Evolutionary conservation across 805 yeast species (phyloP).

Genomic region (Suhomyces faveliae): DNA sequence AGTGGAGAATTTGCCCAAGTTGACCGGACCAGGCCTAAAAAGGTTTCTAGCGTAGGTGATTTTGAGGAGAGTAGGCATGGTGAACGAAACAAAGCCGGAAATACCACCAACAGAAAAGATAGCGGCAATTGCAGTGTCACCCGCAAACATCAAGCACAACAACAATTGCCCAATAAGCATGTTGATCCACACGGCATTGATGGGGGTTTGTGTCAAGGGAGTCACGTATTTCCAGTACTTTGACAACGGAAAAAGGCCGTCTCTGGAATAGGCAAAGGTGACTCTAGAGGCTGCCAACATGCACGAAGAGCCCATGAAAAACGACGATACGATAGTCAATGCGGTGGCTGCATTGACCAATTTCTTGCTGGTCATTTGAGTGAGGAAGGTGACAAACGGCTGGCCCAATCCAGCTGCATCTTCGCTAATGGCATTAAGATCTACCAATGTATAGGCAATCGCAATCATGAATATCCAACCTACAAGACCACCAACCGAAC

Average conservation of each 20-base stretch:
- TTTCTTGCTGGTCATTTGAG: slow-evolving; percentile 45
- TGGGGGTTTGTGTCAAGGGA: slow-evolving; percentile 55
- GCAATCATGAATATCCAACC: slow-evolving; percentile 60
- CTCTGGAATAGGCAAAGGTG: slow-evolving; percentile 66
- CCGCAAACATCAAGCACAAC: slow-evolving; percentile 58
- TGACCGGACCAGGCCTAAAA: slow-evolving; percentile 67
- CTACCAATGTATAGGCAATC: slow-evolving; percentile 59
- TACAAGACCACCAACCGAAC: slow-evolving; percentile 51
- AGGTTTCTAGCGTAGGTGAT: slow-evolving; percentile 51
- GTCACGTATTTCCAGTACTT: slow-evolving; percentile 49
- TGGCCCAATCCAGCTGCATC: slow-evolving; percentile 54
- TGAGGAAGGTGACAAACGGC: slow-evolving; percentile 56
- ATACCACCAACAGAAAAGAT: slow-evolving; percentile 73
- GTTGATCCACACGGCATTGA: slow-evolving; percentile 63
- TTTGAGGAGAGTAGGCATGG: slow-evolving; percentile 60
- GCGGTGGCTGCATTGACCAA: slow-evolving; percentile 43
- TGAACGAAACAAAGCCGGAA: slow-evolving; percentile 64
- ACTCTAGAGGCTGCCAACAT: slow-evolving; percentile 68
- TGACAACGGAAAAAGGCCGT: slow-evolving; percentile 63
- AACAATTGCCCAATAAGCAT: slow-evolving; percentile 53
- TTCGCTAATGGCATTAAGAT: slow-evolving; percentile 43
- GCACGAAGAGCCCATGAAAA: slow-evolving; percentile 55
- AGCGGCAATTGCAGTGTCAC: slow-evolving; percentile 65
- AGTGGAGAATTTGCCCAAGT: slow-evolving; percentile 52
- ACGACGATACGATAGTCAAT: slow-evolving; percentile 40